Evolutionary conservation across 257 asterid genomes (phyloP).

Genomic region (Fraxinus cuspidata): DNA sequence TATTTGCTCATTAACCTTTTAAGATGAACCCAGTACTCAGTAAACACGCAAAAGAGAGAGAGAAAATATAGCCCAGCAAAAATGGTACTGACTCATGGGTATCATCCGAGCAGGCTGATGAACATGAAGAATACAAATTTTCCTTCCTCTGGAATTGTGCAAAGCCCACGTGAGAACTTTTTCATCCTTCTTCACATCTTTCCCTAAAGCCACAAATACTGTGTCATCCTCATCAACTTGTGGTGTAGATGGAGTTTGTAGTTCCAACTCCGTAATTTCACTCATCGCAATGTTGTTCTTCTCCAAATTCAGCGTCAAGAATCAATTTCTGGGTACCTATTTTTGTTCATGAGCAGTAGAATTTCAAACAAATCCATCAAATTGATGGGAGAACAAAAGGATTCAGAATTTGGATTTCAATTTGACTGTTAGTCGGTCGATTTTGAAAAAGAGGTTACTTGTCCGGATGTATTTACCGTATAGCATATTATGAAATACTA

Average conservation of each 20-base stretch:
- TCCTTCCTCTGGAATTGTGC: conserved; percentile 61
- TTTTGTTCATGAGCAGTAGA: conserved; percentile 25
- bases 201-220: conserved; percentile 72
- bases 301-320: conserved; percentile 27
- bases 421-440: background rate
- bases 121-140: conserved; percentile 66
- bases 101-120: conserved; percentile 73
- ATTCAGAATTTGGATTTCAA: background rate
- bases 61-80: background rate
- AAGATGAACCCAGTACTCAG: background rate
- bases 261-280: conserved; percentile 34
- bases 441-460: conserved; percentile 22
- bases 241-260: conserved; percentile 32
- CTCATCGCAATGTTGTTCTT: background rate
- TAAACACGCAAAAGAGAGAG: background rate
- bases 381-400: background rate
- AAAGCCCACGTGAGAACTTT: conserved; percentile 62
- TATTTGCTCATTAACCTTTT: too few species aligned
- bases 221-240: conserved; percentile 27
- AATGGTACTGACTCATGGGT: conserved; percentile 43
- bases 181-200: conserved; percentile 66
- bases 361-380: conserved; percentile 34
- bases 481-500: too few species aligned
- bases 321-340: background rate
- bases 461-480: background rate